Evolutionary conservation across 768 basidiomycete genomes (phyloP).

Genomic region (Hericium coralloides): DNA sequence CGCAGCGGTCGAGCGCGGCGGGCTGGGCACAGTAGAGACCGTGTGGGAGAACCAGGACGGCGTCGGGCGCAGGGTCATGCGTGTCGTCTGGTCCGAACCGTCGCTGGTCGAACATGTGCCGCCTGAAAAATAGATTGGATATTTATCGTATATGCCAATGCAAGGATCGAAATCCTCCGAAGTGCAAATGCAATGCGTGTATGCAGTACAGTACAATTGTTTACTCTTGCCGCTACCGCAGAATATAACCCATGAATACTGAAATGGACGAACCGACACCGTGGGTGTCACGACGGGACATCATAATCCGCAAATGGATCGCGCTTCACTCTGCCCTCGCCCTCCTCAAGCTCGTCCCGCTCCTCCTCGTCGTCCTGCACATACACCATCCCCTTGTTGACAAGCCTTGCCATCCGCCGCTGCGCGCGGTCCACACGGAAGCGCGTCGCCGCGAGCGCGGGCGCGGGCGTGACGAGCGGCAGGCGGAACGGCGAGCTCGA

Average conservation of each 20-base stretch:
- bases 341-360: neutral
- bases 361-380: neutral
- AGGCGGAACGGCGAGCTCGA: constrained; percentile 9
- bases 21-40: constrained; percentile 37
- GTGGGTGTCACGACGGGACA: too few species aligned
- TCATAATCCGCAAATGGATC: too few species aligned
- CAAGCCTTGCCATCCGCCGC: constrained; percentile 17
- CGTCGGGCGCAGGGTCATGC: constrained; percentile 67
- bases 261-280: too few species aligned
- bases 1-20: constrained; percentile 35
- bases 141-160: too few species aligned
- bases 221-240: too few species aligned
- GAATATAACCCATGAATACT: too few species aligned
- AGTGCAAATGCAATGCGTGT: too few species aligned
- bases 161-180: too few species aligned
- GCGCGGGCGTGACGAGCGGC: constrained; percentile 13
- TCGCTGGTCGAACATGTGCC: neutral
- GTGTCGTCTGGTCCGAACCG: constrained; percentile 38
- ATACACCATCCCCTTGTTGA: constrained; percentile 15
- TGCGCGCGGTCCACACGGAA: constrained; percentile 20
- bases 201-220: too few species aligned
- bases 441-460: constrained; percentile 18
- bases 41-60: constrained; percentile 62
- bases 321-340: neutral
- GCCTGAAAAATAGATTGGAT: too few species aligned